These are phyloP conservation scores for Xylariaceae sp. DNA, from an alignment of 2,329 filamentous ascomycete species.

Conservation along the genomic window DNA sequence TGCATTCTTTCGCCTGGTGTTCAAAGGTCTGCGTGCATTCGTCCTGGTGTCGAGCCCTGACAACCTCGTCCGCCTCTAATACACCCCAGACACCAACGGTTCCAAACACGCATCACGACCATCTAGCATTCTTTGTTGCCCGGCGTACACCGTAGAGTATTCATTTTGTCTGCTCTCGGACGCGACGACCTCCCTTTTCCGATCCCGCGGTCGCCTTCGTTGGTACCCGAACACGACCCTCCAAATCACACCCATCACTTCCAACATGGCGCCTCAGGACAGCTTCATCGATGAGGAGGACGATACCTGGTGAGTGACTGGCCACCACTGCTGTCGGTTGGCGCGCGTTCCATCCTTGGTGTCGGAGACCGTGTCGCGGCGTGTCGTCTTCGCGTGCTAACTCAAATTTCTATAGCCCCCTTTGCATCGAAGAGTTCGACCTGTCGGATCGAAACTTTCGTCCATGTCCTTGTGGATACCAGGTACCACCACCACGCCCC, in stretches of 20 bases:
- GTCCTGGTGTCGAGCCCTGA: slow-evolving; percentile 5
- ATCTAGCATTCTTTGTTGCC: neutral
- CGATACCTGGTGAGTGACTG: slow-evolving; percentile 58
- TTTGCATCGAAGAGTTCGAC: slow-evolving; percentile 99
- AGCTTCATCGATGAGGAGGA: slow-evolving; percentile 71
- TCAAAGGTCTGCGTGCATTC: slow-evolving; percentile 9
- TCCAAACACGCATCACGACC: slow-evolving; percentile 1
- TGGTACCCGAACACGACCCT: too few species aligned
- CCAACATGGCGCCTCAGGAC: slow-evolving; percentile 65
- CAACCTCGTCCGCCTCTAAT: slow-evolving; percentile 22
- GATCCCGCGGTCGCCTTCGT: neutral
- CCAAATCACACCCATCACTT: neutral
- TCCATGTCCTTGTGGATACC: slow-evolving; percentile 96
- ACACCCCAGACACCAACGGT: too few species aligned
- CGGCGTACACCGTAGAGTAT: slow-evolving; percentile 4
- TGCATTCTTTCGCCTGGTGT: slow-evolving; percentile 10
- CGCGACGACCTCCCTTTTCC: slow-evolving; percentile 2
- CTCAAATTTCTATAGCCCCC: slow-evolving; percentile 60
- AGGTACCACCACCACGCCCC: slow-evolving; percentile 57
- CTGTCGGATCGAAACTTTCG: slow-evolving; percentile 95
- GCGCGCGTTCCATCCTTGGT: slow-evolving; percentile 5
- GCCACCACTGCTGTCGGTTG: slow-evolving; percentile 6
- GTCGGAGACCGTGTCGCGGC: slow-evolving; percentile 1
- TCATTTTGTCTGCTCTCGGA: neutral
- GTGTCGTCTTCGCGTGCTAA: slow-evolving; percentile 24